Percentiles rank a stretch among this genome's conserved stretches.
phyloP scores from a whole-genome alignment of 192 early-diverging fungal genomes.

The Pilaira anomala region DNA sequence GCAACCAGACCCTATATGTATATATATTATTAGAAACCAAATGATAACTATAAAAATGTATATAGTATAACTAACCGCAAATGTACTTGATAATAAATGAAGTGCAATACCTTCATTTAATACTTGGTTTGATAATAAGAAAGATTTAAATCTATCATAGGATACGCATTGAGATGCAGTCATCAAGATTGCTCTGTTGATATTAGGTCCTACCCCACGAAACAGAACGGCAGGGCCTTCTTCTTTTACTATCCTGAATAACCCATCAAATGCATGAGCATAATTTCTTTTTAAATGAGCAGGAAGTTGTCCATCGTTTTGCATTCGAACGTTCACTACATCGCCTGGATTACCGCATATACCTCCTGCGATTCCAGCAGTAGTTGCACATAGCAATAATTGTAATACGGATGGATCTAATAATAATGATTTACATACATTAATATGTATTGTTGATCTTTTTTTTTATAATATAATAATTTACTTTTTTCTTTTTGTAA shows the following conservation, averaged over 20 bases:
- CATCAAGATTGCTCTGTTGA: constrained; percentile 88
- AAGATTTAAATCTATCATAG: constrained; percentile 76
- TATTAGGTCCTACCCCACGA: constrained; percentile 87
- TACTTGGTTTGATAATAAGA: constrained; percentile 55
- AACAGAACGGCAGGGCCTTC: constrained; percentile 79
- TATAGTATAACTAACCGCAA: constrained; percentile 63
- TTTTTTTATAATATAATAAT: neutral
- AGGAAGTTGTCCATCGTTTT: constrained; percentile 73
- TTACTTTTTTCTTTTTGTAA: constrained; percentile 44
- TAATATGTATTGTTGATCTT: neutral
- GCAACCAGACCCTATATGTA: constrained; percentile 63
- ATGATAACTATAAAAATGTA: neutral
- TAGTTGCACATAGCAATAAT: constrained; percentile 43
- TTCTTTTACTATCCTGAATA: constrained; percentile 70
- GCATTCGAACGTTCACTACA: constrained; percentile 77
- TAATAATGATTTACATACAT: neutral
- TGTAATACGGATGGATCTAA: constrained; percentile 40
- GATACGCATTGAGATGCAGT: constrained; percentile 66
- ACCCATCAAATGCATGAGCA: constrained; percentile 69
- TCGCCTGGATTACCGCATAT: constrained; percentile 77
- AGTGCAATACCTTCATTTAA: constrained; percentile 61
- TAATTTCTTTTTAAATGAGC: constrained; percentile 65
- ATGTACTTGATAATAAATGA: constrained; percentile 68
- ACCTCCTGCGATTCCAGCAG: constrained; percentile 56
- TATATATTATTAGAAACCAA: neutral